These are phyloP conservation scores for Chamaenerion angustifolium DNA, from an alignment of 345 rosid species.

Conservation along the genomic window DNA sequence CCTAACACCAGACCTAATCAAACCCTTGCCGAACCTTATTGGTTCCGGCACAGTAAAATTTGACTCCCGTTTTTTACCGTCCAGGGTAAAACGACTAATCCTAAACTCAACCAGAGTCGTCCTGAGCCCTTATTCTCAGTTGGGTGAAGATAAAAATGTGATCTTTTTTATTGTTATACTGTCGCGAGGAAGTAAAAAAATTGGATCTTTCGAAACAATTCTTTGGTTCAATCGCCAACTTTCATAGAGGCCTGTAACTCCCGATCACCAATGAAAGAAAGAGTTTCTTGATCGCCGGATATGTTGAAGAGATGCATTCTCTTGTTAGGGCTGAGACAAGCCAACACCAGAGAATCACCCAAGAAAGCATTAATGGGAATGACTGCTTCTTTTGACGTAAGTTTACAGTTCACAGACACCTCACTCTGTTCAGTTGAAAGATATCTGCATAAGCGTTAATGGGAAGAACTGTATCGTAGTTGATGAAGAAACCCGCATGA, in stretches of 20 bases:
- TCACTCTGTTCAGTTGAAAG: constrained; percentile 8
- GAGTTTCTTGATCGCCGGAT: constrained; percentile 11
- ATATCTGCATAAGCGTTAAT: constrained; percentile 32
- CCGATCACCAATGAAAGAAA: constrained; percentile 10
- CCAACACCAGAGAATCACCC: constrained; percentile 8
- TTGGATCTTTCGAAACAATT: no score
- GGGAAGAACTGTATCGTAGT: constrained; percentile 33
- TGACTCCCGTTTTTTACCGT: no score
- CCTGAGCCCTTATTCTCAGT: no score
- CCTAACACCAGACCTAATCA: constrained; percentile 2
- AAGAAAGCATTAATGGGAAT: constrained; percentile 9
- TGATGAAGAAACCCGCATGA: constrained; percentile 29
- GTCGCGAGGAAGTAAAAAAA: no score
- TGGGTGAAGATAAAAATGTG: no score
- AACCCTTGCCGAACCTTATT: no score
- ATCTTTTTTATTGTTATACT: no score
- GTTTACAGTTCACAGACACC: constrained; percentile 12
- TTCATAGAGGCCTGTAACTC: no score
- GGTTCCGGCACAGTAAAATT: no score
- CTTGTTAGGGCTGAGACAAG: constrained; percentile 13
- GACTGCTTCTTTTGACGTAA: constrained; percentile 12
- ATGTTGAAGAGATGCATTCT: constrained; percentile 21
- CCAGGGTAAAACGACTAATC: no score
- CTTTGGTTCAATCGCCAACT: no score
- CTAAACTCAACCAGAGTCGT: no score